Evolutionary conservation across 1,284 basidiomycete genomes (phyloP).

Genomic region (Tilletiopsis washingtonensis): DNA sequence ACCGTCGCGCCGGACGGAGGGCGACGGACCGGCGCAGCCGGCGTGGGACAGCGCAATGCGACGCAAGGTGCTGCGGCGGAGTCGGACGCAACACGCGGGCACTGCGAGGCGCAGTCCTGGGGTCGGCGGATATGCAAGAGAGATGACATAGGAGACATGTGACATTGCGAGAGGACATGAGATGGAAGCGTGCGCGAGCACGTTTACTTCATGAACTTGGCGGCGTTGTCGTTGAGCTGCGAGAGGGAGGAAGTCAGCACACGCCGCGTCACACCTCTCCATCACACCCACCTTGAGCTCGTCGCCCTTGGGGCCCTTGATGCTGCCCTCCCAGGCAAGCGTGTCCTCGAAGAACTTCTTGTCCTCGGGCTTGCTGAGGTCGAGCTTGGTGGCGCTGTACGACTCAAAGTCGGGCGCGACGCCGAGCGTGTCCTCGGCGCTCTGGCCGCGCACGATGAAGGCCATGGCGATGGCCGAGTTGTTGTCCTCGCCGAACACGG

Average conservation of each 20-base stretch:
- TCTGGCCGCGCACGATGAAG: conserved; percentile 69
- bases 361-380: conserved; percentile 40
- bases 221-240: background rate
- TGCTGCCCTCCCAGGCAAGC: conserved; percentile 42
- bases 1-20: no score
- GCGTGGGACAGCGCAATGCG: no score
- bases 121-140: no score
- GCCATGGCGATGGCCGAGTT: conserved; percentile 57
- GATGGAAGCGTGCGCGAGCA: no score
- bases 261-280: no score
- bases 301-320: conserved; percentile 31
- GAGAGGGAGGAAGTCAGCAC: no score
- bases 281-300: conserved; percentile 47
- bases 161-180: no score
- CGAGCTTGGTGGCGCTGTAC: conserved; percentile 64
- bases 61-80: no score
- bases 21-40: no score
- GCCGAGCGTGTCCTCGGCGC: conserved; percentile 42
- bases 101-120: no score
- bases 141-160: no score
- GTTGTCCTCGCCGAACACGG: conserved; percentile 77
- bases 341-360: conserved; percentile 48
- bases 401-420: conserved; percentile 84
- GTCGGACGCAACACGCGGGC: no score
- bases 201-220: background rate